Conservation (phyloP, 2,329 filamentous ascomycete genomes). For the Calycina marina region DNA sequence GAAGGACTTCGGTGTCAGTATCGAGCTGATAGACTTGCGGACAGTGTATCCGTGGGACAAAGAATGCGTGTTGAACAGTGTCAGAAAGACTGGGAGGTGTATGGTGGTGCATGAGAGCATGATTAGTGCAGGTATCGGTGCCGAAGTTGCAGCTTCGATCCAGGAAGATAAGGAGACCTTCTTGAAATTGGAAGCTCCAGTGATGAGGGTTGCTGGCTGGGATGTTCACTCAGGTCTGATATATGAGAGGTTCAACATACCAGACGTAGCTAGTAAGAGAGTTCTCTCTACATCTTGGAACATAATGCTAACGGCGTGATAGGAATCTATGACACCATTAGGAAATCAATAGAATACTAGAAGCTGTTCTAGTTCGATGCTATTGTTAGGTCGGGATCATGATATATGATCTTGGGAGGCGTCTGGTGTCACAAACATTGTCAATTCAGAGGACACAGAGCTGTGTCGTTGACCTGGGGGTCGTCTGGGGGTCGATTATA, state of each 20-base stretch:
- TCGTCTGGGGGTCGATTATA: too few species aligned
- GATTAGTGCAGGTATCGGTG: constrained; percentile 58
- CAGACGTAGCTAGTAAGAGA: constrained; percentile 53
- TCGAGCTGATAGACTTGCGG: constrained; percentile 57
- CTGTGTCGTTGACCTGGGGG: too few species aligned
- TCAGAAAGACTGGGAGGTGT: constrained; percentile 54
- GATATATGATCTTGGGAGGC: too few species aligned
- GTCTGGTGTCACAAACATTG: too few species aligned
- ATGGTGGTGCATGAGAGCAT: constrained; percentile 64
- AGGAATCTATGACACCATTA: constrained; percentile 24
- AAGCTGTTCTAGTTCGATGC: too few species aligned
- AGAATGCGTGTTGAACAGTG: constrained; percentile 47
- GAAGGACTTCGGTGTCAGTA: constrained; percentile 47
- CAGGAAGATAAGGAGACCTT: constrained; percentile 49
- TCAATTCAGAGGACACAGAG: too few species aligned
- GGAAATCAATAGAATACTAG: constrained; percentile 19
- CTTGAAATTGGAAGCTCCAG: constrained; percentile 52
- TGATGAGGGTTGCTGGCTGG: constrained; percentile 57
- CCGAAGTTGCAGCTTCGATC: constrained; percentile 57
- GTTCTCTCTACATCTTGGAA: not conserved
- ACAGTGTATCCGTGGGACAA: constrained; percentile 65
- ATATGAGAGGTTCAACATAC: constrained; percentile 51
- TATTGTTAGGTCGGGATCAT: too few species aligned
- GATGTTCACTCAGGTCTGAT: constrained; percentile 51
- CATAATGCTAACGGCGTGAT: constrained; percentile 8